Evolutionary conservation across 352 stramenopile genomes (phyloP).

Genomic region (Albugo laibachii): DNA sequence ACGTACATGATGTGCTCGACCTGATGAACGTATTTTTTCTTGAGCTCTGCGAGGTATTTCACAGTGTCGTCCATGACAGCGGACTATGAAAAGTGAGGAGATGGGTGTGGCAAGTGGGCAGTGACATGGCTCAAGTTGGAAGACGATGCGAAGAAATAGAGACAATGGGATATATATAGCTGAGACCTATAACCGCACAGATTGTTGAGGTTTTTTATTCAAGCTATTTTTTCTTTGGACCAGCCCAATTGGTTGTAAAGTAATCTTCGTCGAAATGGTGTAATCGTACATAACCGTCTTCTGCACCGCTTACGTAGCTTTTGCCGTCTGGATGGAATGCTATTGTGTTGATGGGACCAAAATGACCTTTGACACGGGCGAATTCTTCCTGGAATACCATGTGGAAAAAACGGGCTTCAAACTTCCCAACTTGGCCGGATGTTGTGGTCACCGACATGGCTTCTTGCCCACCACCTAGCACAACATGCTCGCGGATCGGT

Average conservation of each 20-base stretch:
- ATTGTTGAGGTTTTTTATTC: constrained; percentile 6
- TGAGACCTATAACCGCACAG: neutral
- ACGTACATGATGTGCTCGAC: constrained; percentile 32
- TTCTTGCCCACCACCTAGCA: constrained; percentile 96
- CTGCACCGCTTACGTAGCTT: constrained; percentile 95
- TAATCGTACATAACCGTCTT: constrained; percentile 96
- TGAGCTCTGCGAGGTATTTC: constrained; percentile 28
- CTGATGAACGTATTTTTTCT: constrained; percentile 37
- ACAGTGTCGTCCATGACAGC: constrained; percentile 15
- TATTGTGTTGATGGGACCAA: constrained; percentile 98
- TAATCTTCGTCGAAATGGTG: constrained; percentile 98
- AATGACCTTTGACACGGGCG: constrained; percentile 96
- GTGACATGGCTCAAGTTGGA: constrained; percentile 4
- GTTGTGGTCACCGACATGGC: constrained; percentile 95
- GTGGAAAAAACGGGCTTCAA: constrained; percentile 97
- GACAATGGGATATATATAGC: neutral
- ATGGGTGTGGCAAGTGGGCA: neutral
- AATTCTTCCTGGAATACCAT: constrained; percentile 98
- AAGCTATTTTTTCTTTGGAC: constrained; percentile 1
- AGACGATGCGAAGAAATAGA: neutral
- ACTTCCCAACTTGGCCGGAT: constrained; percentile 83
- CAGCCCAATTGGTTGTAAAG: constrained; percentile 17
- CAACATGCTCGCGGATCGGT: constrained; percentile 88
- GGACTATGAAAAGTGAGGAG: neutral
- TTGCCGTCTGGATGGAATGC: constrained; percentile 95